phyloP scores from a whole-genome alignment of 2,329 filamentous ascomycete species.

The Albophoma yamanashiensis region DNA sequence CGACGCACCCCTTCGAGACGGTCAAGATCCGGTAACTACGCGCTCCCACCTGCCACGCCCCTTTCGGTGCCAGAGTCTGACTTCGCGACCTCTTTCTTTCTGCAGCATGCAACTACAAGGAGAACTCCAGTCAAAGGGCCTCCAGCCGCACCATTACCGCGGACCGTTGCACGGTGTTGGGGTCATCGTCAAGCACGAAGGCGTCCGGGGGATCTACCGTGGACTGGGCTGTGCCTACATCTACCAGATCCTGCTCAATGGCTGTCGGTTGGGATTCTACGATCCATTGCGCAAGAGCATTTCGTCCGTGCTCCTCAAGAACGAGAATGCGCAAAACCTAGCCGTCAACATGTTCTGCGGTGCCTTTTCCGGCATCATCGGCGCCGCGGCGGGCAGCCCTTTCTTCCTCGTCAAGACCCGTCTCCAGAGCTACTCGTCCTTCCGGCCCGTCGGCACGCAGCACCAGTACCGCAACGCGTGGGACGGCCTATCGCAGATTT shows the following conservation, averaged over 20 bases:
- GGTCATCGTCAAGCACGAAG: slow-evolving; percentile 87
- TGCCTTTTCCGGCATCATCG: slow-evolving; percentile 78
- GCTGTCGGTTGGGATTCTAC: slow-evolving; percentile 94
- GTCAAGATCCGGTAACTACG: slow-evolving; percentile 82
- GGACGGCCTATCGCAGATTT: slow-evolving; percentile 77
- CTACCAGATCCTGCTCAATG: slow-evolving; percentile 94
- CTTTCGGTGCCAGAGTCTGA: background rate
- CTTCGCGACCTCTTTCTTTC: background rate
- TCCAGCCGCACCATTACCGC: slow-evolving; percentile 79
- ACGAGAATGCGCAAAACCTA: slow-evolving; percentile 68
- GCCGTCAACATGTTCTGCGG: slow-evolving; percentile 91
- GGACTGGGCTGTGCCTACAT: slow-evolving; percentile 88
- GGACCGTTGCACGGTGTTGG: slow-evolving; percentile 85
- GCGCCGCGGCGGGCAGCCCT: slow-evolving; percentile 84
- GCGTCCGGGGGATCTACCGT: slow-evolving; percentile 72
- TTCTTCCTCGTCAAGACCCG: slow-evolving; percentile 98
- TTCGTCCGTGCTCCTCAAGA: slow-evolving; percentile 58
- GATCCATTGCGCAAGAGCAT: slow-evolving; percentile 75
- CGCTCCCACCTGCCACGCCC: background rate
- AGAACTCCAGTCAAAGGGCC: slow-evolving; percentile 78
- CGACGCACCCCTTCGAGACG: slow-evolving; percentile 96
- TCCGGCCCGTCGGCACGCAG: slow-evolving; percentile 92
- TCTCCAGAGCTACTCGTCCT: slow-evolving; percentile 86
- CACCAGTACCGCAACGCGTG: slow-evolving; percentile 80
- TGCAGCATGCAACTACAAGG: slow-evolving; percentile 86